Evolutionary conservation across 768 basidiomycete species (phyloP).

Genomic region (Rhodotorula babjevae): DNA sequence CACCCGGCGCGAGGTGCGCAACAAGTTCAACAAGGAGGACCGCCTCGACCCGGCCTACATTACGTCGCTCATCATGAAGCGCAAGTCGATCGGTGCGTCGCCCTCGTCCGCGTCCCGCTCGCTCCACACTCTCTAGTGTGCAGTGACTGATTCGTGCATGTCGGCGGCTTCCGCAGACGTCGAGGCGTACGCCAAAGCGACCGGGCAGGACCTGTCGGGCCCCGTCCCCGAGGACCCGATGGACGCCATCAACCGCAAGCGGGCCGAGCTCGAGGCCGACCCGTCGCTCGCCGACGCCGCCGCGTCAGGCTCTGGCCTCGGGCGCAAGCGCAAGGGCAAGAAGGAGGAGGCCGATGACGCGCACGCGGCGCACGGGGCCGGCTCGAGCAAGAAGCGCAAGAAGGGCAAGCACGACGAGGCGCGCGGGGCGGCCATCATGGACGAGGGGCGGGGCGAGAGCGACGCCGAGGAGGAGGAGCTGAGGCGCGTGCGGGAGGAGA

Average conservation of each 20-base stretch:
- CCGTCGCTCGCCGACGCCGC: not conserved
- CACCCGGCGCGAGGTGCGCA: slow-evolving; percentile 82
- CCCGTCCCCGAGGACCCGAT: slow-evolving; percentile 38
- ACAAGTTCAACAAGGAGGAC: slow-evolving; percentile 88
- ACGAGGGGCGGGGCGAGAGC: not conserved
- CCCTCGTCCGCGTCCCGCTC: not conserved
- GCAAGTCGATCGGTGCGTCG: slow-evolving; percentile 30
- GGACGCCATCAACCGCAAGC: slow-evolving; percentile 28
- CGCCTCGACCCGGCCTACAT: slow-evolving; percentile 72
- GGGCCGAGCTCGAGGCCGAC: slow-evolving; percentile 29
- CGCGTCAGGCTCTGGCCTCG: not conserved
- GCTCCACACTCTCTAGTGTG: fast-evolving
- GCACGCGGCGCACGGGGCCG: not conserved
- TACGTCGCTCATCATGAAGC: slow-evolving; percentile 59
- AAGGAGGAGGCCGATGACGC: not conserved
- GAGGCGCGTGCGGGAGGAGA: slow-evolving; percentile 8
- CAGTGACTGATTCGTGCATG: not conserved
- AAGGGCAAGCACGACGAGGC: slow-evolving; percentile 1
- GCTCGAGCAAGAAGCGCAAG: slow-evolving; percentile 6
- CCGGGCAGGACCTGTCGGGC: slow-evolving; percentile 37
- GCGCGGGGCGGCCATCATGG: slow-evolving; percentile 4
- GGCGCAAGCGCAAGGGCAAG: slow-evolving; percentile 1
- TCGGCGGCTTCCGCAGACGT: slow-evolving; percentile 11
- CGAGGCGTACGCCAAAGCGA: slow-evolving; percentile 19
- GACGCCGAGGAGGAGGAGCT: slow-evolving; percentile 18